Conservation (phyloP, 2,329 filamentous ascomycete genomes). For the Bipolaris victoriae region DNA sequence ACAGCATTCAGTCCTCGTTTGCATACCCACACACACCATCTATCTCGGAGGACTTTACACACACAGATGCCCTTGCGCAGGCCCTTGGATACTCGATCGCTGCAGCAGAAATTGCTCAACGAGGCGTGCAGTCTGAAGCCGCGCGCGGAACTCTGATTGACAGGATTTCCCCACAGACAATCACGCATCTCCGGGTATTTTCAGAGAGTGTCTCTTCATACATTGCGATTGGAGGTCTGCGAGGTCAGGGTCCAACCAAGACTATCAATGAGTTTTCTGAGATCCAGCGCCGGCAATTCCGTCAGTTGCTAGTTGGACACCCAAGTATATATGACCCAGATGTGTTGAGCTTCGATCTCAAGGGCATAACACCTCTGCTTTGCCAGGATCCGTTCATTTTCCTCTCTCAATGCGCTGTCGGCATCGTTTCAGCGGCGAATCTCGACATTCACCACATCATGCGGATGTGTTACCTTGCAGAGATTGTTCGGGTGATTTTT, state of each 20-base stretch:
- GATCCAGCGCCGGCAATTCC: constrained; percentile 72
- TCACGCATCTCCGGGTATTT: constrained; percentile 87
- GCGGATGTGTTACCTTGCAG: constrained; percentile 85
- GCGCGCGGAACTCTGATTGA: constrained; percentile 75
- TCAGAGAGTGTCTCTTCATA: constrained; percentile 89
- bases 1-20: constrained; percentile 57
- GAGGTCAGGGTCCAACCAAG: constrained; percentile 64
- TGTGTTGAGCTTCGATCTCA: constrained; percentile 52
- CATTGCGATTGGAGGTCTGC: constrained; percentile 74
- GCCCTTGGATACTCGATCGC: constrained; percentile 85
- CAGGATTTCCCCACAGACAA: constrained; percentile 79
- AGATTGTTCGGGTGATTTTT: constrained; percentile 81
- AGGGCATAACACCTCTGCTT: constrained; percentile 61
- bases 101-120: constrained; percentile 87
- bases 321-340: constrained; percentile 49
- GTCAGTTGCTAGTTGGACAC: constrained; percentile 72
- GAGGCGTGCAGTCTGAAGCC: constrained; percentile 76
- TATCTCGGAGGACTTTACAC: constrained; percentile 55
- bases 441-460: constrained; percentile 81
- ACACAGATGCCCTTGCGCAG: constrained; percentile 66
- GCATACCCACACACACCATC: constrained; percentile 51
- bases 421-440: constrained; percentile 69
- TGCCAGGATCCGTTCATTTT: constrained; percentile 78
- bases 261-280: constrained; percentile 72
- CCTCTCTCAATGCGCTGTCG: constrained; percentile 77